Evolutionary conservation across 2,329 filamentous ascomycete species (phyloP).

Genomic region (Clarireedia homoeocarpa): DNA sequence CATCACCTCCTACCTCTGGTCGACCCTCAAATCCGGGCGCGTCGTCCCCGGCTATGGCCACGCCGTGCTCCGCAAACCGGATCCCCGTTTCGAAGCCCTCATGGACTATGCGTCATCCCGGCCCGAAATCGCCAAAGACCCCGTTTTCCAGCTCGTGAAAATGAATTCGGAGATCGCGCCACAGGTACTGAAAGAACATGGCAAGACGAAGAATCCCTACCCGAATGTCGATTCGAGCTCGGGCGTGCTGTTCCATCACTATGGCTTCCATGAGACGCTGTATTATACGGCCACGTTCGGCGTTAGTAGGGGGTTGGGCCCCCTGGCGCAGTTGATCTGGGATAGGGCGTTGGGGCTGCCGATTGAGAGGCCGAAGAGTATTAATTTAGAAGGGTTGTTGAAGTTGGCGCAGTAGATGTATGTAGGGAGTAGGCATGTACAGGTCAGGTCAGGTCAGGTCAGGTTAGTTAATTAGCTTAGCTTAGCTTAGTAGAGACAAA

Average conservation of each 20-base stretch:
- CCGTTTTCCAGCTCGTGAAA: constrained; percentile 90
- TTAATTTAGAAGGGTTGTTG: constrained; percentile 81
- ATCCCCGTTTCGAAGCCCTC: constrained; percentile 90
- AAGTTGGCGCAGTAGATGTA: constrained; percentile 46
- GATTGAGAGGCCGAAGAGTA: constrained; percentile 97
- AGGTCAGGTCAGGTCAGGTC: no score
- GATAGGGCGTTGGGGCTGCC: constrained; percentile 87
- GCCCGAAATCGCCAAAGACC: constrained; percentile 77
- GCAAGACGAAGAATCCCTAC: constrained; percentile 97
- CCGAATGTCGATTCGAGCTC: constrained; percentile 94
- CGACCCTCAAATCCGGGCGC: constrained; percentile 83
- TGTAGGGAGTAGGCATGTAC: no score
- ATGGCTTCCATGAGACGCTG: constrained; percentile 92
- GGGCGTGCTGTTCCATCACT: constrained; percentile 95
- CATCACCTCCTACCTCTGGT: constrained; percentile 85
- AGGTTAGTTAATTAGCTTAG: no score
- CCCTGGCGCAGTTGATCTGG: constrained; percentile 92
- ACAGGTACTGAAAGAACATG: constrained; percentile 83
- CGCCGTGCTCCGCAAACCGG: constrained; percentile 91
- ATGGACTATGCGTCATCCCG: constrained; percentile 90
- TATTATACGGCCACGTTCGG: constrained; percentile 80
- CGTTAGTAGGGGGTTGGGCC: constrained; percentile 67
- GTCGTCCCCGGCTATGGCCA: constrained; percentile 92
- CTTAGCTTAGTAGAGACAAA: no score
- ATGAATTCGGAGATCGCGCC: constrained; percentile 90